Evolutionary conservation across 345 rosid genomes (phyloP), one percentile per base, ranked within the genome.

Genomic region (Dipteronia sinensis): DNA sequence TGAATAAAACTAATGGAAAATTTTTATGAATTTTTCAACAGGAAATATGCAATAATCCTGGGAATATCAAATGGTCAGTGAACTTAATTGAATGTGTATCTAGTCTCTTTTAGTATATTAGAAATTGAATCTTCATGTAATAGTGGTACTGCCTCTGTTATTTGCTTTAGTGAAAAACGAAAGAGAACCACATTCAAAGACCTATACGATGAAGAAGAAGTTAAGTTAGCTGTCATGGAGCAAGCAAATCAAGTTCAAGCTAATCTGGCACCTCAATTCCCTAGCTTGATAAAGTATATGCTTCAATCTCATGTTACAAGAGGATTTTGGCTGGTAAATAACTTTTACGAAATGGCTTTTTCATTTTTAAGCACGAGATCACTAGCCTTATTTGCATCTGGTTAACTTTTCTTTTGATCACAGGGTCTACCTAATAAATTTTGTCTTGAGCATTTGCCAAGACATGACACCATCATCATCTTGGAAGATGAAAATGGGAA

Each of bases 261-360:
- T 46, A 88, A 85, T 85, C 78, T 90, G 73, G 82, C 86, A 17
- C 76, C 84, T 47, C 76, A 85, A 42, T 85, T 81, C 69, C 97
- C 95, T 10, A 83, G 87, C 83, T 84, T 88, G 59, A 71, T 90
- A 51, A 90, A 91, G 80, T 70, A 71, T 16, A 85, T 91, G 92
- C 90, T 86, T 34, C 90, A 83, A 34, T 91, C 97, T 10, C 89
- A 89, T 2, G 90, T 87, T 6, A 77, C 89, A 44, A 74, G 87
- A 63, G 94, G 97, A 12, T 92, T 85, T 75, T 92, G 94, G 91
- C 81, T 90, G 90, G 94, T 92, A 81, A 31, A 76, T 31, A 11
- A 11, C 19, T 16, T 74, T 34, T 22, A 31, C 16, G 47, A 34
- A 0, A 61, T 62, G 25, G 17, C 38, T 29, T 34, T 72, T 15